phyloP scores from a whole-genome alignment of 1,139 yeast species.

The Pichia sp. region DNA sequence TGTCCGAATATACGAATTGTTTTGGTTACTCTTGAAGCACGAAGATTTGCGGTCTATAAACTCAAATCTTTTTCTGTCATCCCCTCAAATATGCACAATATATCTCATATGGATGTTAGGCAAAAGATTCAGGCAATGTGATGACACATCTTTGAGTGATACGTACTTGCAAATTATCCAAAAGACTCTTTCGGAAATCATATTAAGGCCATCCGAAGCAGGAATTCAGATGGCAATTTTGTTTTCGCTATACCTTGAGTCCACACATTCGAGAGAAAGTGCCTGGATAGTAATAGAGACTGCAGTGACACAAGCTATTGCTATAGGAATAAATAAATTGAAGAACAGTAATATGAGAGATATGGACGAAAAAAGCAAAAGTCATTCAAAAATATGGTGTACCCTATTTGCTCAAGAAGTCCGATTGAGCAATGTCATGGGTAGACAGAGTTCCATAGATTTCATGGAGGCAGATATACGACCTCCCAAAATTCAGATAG shows the following conservation, averaged over 20 bases:
- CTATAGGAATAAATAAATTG: not conserved
- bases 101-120: constrained; percentile 3
- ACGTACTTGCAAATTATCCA: not conserved
- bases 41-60: constrained; percentile 2
- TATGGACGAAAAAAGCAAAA: not conserved
- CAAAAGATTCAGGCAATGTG: not conserved
- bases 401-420: constrained; percentile 2
- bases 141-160: not conserved
- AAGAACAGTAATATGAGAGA: not conserved
- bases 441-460: constrained; percentile 4
- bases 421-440: constrained; percentile 1
- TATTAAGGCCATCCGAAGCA: constrained; percentile 1
- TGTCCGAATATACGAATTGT: constrained; percentile 4
- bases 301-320: constrained; percentile 1
- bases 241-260: constrained; percentile 1
- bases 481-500: not conserved
- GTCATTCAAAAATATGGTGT: constrained; percentile 1
- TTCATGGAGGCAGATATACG: not conserved
- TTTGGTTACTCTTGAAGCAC: constrained; percentile 3
- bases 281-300: constrained; percentile 2
- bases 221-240: constrained; percentile 3
- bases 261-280: not conserved
- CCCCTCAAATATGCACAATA: constrained; percentile 2
- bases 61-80: not conserved
- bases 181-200: not conserved